A percentile compares a stretch with the other conserved stretches of the same genome.
Evolutionary conservation across 2,329 filamentous ascomycete species (phyloP).

Genomic region (Alternaria triticina): DNA sequence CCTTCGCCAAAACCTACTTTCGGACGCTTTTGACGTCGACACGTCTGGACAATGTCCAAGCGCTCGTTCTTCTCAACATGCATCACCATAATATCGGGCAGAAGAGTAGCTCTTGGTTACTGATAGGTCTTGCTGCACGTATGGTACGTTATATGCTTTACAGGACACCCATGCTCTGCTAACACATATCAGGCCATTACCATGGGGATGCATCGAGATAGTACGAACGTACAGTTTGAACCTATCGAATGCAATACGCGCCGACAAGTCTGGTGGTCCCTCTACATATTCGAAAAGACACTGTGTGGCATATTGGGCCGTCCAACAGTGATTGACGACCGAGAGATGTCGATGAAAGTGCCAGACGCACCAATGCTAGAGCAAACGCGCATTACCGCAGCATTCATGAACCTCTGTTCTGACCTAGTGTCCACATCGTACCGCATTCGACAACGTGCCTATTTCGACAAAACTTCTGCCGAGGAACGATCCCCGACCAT

Average conservation of each 20-base stretch:
- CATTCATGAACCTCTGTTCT: conserved; percentile 17
- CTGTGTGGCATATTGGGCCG: conserved; percentile 35
- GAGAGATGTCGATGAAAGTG: conserved; percentile 27
- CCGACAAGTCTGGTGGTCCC: conserved; percentile 35
- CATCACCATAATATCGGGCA: conserved; percentile 53
- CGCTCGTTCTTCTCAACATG: conserved; percentile 51
- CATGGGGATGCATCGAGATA: conserved; percentile 54
- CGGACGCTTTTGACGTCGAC: conserved; percentile 48
- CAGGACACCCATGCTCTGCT: not conserved
- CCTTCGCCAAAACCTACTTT: conserved; percentile 43
- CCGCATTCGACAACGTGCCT: conserved; percentile 29
- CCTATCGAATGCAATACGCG: conserved; percentile 35
- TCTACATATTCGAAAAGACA: conserved; percentile 35
- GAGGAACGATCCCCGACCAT: conserved; percentile 28
- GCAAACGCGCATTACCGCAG: conserved; percentile 21
- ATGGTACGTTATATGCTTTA: conserved; percentile 32
- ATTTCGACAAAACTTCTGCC: conserved; percentile 26
- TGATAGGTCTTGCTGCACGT: conserved; percentile 51
- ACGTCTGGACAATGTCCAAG: conserved; percentile 52
- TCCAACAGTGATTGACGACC: conserved; percentile 34
- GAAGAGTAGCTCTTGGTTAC: conserved; percentile 50
- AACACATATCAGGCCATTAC: conserved; percentile 45
- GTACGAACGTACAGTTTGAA: conserved; percentile 48
- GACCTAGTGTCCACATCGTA: conserved; percentile 26
- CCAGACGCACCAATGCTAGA: conserved; percentile 28